phyloP scores from a whole-genome alignment of 2,329 filamentous ascomycete genomes.

The Ophiognomonia clavigignenti-juglandacearum region DNA sequence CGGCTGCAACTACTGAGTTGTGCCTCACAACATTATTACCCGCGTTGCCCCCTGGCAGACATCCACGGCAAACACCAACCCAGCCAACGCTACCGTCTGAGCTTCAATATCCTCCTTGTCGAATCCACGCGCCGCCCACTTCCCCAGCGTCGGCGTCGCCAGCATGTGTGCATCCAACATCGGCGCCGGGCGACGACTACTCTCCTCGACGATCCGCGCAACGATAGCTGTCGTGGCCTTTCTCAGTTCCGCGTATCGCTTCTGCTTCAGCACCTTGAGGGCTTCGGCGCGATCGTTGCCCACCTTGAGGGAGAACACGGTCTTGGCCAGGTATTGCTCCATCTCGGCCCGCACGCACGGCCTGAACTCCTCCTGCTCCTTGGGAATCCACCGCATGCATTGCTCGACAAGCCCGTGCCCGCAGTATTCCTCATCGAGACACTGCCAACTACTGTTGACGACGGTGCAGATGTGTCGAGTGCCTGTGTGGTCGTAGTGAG shows the following conservation, averaged over 20 bases:
- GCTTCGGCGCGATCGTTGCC: neutral
- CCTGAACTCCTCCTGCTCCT: neutral
- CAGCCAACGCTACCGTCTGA: neutral
- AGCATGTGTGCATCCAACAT: conserved; percentile 5
- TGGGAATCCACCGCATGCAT: conserved; percentile 4
- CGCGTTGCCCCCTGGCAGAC: conserved; percentile 3
- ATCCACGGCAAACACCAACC: conserved; percentile 2
- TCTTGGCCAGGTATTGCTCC: neutral
- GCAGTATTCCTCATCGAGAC: conserved; percentile 8
- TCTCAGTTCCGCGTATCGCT: conserved; percentile 1
- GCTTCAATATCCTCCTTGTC: neutral
- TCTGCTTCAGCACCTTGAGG: neutral
- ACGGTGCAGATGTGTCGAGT: conserved; percentile 5
- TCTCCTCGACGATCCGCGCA: neutral
- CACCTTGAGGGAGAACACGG: neutral
- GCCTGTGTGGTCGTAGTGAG: neutral
- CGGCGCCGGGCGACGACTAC: neutral
- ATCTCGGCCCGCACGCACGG: neutral
- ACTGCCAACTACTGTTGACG: neutral
- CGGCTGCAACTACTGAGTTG: neutral
- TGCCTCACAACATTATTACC: neutral
- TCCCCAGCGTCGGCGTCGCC: conserved; percentile 7
- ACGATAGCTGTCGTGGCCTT: neutral
- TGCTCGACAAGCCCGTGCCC: conserved; percentile 7
- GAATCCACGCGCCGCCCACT: neutral